Base-by-base conservation (phyloP, 768 basidiomycete species). In the Pleurotus pulmonarius region DNA sequence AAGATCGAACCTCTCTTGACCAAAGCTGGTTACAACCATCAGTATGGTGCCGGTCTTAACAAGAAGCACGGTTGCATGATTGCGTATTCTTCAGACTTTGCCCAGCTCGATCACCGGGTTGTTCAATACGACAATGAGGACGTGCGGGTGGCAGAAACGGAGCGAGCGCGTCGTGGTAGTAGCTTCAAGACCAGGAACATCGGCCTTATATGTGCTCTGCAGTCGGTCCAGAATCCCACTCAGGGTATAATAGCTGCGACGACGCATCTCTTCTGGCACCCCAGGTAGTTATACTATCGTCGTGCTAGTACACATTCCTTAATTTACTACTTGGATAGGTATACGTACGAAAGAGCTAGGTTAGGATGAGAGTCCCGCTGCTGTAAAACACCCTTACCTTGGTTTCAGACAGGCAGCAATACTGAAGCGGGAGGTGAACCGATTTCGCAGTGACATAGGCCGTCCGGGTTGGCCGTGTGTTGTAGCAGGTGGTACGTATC, bases 241-340 rank as follows among this genome's bases (percentile, higher is more conserved):
- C 70, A 75, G 39, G 92, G 94, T 3, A 69, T 92, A 34, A 72
- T 96, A 40, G 73, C 95, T 12, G 92, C 85, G 2, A 97, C 95
- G 1, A 94, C 94, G 0, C 95, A 98, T 73, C 74, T 96, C 20
- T 98, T 97, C 69, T 98, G 95, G 95, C 94, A 96, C 70, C 94
- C 94, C 4, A 81, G 79, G 86, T 93, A 70, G 57, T 81, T 73
- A 8, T 18, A 4, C 53, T 13, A 3, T 60, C 29, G 43, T 37
- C 34, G n/a, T 18, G 4, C 18, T 13, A 39, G 0, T 40, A 13
- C 40, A 12, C 37, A 47, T 34, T 44, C 24, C 29, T 41, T 18
- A 15, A 34, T 47, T 43, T 51, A 45, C 55, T 1, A 63, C 59
- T 52, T 63, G 24, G 34, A 75, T 37, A 81, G 87, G 55, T 92